These are phyloP conservation scores for Ogataea corticis DNA, from an alignment of 805 yeast species.

Conservation along the genomic window DNA sequence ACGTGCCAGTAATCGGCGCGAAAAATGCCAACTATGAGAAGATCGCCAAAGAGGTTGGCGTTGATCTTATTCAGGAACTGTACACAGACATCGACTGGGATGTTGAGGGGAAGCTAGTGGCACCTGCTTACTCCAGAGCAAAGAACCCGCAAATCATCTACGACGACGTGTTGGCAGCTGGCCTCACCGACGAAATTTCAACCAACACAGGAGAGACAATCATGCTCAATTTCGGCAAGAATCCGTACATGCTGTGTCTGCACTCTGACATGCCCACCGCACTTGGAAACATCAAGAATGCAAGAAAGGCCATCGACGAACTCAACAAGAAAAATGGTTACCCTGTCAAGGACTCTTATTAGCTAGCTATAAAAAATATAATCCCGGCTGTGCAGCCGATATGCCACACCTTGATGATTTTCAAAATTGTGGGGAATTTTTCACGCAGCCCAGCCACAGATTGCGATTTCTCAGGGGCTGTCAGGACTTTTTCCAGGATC, in stretches of 20 bases:
- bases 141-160: constrained; percentile 36
- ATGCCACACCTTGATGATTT: background rate
- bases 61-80: constrained; percentile 38
- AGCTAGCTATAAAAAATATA: background rate
- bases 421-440: background rate
- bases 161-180: constrained; percentile 31
- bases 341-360: constrained; percentile 5
- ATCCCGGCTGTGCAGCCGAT: background rate
- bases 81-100: constrained; percentile 39
- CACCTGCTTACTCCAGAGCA: constrained; percentile 30
- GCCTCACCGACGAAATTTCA: constrained; percentile 25
- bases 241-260: constrained; percentile 36
- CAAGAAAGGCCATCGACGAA: constrained; percentile 34
- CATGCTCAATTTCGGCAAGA: constrained; percentile 29
- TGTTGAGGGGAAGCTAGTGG: constrained; percentile 33
- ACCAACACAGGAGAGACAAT: constrained; percentile 27
- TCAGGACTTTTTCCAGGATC: background rate
- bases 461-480: constrained; percentile 5
- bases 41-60: constrained; percentile 34
- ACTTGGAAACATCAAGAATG: constrained; percentile 32
- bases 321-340: constrained; percentile 20
- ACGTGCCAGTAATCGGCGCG: constrained; percentile 40
- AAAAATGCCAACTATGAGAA: constrained; percentile 33
- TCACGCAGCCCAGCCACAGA: constrained; percentile 2
- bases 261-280: constrained; percentile 42